These are phyloP conservation scores for Cladosporium sp. DNA, from an alignment of 2,329 filamentous ascomycete genomes.

Conservation along the genomic window DNA sequence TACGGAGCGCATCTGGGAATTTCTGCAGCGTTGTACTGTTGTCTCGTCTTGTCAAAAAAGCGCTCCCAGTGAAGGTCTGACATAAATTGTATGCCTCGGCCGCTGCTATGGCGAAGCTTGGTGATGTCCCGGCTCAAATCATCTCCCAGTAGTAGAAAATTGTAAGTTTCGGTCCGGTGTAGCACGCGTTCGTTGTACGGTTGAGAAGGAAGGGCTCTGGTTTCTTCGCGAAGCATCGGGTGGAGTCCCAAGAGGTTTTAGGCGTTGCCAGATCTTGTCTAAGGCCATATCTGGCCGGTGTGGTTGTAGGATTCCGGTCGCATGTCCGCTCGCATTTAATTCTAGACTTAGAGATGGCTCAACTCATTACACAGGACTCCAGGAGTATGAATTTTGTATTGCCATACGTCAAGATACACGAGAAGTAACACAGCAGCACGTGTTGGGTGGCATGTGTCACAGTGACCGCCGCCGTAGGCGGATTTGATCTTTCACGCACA, in stretches of 20 bases:
- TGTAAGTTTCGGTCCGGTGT: background rate
- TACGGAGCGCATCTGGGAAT: constrained; percentile 43
- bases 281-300: background rate
- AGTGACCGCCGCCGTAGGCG: too few species aligned
- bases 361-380: background rate
- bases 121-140: background rate
- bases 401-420: background rate
- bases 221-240: background rate
- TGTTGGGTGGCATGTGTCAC: background rate
- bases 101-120: background rate
- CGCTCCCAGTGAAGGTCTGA: constrained; percentile 57
- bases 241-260: background rate
- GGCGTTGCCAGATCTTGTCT: background rate
- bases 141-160: background rate
- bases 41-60: constrained; percentile 19
- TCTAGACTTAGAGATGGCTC: background rate
- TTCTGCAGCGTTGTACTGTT: constrained; percentile 37
- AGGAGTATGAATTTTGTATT: background rate
- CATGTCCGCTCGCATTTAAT: background rate
- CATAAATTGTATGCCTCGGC: constrained; percentile 43
- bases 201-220: background rate
- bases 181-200: background rate
- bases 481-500: background rate
- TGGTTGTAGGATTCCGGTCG: background rate
- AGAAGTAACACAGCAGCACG: background rate